Evolutionary conservation across 2,329 filamentous ascomycete genomes (phyloP).

Genomic region (Neurospora sp.): DNA sequence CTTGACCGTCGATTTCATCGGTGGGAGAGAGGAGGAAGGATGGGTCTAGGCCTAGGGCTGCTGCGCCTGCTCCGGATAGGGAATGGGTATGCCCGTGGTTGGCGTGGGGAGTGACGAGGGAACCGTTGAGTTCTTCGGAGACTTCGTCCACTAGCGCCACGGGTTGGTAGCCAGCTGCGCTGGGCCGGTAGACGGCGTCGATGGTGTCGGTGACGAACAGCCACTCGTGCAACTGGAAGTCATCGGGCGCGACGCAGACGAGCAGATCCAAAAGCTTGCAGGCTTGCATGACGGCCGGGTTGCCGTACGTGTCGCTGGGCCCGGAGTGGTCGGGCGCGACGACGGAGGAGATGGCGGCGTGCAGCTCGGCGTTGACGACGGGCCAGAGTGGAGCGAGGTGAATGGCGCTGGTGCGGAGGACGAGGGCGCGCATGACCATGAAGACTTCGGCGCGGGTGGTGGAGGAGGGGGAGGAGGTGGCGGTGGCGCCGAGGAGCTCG

Average conservation of each 20-base stretch:
- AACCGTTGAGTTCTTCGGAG: conserved; percentile 58
- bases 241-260: conserved; percentile 79
- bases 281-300: conserved; percentile 71
- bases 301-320: conserved; percentile 63
- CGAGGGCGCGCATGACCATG: conserved; percentile 73
- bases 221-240: conserved; percentile 98
- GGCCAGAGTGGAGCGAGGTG: conserved; percentile 86
- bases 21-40: background rate
- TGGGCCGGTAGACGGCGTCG: conserved; percentile 80
- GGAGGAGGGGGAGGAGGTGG: conserved; percentile 84
- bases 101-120: conserved; percentile 20
- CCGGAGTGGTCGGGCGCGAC: conserved; percentile 54
- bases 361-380: conserved; percentile 75
- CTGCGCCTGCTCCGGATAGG: conserved; percentile 22
- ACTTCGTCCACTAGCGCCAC: conserved; percentile 76
- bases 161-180: conserved; percentile 46
- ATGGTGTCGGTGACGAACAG: conserved; percentile 95
- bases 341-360: conserved; percentile 67
- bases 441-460: conserved; percentile 82
- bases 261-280: conserved; percentile 88
- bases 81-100: background rate
- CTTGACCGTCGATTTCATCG: background rate
- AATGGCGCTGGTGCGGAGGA: conserved; percentile 66
- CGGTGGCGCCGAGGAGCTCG: conserved; percentile 74
- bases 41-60: conserved; percentile 10